Base-by-base conservation (phyloP, 306 rosid genomes). In the Vigna trinervia region DNA sequence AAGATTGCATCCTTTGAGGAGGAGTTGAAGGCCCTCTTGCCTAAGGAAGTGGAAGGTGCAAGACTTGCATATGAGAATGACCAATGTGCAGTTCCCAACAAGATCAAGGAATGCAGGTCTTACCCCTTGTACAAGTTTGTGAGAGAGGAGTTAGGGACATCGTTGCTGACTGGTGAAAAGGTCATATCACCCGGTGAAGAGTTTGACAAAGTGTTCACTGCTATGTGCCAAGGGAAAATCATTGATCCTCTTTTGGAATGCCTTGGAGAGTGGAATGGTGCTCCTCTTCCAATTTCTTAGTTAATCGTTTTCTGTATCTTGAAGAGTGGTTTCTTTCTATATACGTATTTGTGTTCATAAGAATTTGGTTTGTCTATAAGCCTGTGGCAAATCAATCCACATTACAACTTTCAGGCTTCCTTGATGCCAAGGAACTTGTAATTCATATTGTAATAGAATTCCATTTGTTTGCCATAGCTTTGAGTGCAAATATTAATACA, bases 91-190 rank as follows among this genome's bases (percentile, higher is more conserved):
- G 68, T 89, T 2, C 77, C 92, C 5, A 92, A 92, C 86, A 84
- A 85, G 84, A 92, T 94, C 45, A 69, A 78, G 75, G 90, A 90
- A 20, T 94, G 97, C 74, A 87, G 97, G 67, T 94, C 97, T 0
- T 94, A 92, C 46, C 98, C 98, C 0, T 63, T 94, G 85, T 94
- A 91, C 90, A 90, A 82, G 77, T 91, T 94, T 77, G 91, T 91
- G 79, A 84, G 98, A 63, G 93, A 88, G 54, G 90, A 86, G 65
- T 74, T 94, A 80, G 92, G 92, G 0, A 76, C 92, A 1, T 78
- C 51, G 11, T 81, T 90, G 78, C 83, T 94, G 10, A 91, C 90
- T 0, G 98, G 98, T 1, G 97, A 94, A 63, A 89, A 81, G 63
- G 84, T 80, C 0, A 79, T 50, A 12, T 94, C 98, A 28, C 91